Percentiles rank a stretch among this genome's conserved stretches.
Evolutionary conservation across 192 early-diverging fungal genomes (phyloP).

Genomic region (Backusella tuberculispora): DNA sequence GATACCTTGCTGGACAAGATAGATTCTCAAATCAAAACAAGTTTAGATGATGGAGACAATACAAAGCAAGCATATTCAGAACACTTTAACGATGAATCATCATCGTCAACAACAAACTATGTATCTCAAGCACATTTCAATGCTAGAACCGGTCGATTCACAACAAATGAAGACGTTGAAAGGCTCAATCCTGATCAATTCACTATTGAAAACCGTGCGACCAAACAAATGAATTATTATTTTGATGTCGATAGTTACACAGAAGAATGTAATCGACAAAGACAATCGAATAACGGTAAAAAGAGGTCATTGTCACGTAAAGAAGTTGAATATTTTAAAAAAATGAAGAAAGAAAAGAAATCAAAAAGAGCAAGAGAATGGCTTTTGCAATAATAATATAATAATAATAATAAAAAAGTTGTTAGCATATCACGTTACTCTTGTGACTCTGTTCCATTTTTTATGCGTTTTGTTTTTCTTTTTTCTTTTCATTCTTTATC

Average conservation of each 20-base stretch:
- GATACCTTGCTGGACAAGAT: conserved; percentile 51
- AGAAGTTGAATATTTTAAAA: conserved; percentile 44
- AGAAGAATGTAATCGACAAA: conserved; percentile 30
- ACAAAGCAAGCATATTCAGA: not conserved
- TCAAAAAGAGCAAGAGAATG: conserved; percentile 43
- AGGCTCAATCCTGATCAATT: conserved; percentile 45
- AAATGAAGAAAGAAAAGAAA: conserved; percentile 46
- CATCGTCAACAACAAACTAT: conserved; percentile 26
- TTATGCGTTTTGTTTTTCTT: too few relatives aligned
- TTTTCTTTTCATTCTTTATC: too few relatives aligned
- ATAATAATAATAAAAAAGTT: not conserved
- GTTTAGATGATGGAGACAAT: conserved; percentile 20
- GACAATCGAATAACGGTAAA: not conserved
- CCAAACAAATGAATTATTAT: conserved; percentile 45
- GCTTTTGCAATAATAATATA: conserved; percentile 31
- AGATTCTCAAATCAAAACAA: conserved; percentile 43
- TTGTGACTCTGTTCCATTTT: too few relatives aligned
- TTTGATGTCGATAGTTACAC: conserved; percentile 48
- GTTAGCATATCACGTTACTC: not conserved
- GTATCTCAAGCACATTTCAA: conserved; percentile 44
- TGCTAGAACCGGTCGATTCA: conserved; percentile 46
- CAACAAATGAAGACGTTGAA: conserved; percentile 27
- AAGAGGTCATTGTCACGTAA: conserved; percentile 37
- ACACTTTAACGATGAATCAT: not conserved
- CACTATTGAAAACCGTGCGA: conserved; percentile 45